A percentile compares a stretch with the other conserved stretches of the same genome.
Evolutionary conservation across 192 early-diverging fungal genomes (phyloP).

Genomic region (Umbelopsis ramanniana): DNA sequence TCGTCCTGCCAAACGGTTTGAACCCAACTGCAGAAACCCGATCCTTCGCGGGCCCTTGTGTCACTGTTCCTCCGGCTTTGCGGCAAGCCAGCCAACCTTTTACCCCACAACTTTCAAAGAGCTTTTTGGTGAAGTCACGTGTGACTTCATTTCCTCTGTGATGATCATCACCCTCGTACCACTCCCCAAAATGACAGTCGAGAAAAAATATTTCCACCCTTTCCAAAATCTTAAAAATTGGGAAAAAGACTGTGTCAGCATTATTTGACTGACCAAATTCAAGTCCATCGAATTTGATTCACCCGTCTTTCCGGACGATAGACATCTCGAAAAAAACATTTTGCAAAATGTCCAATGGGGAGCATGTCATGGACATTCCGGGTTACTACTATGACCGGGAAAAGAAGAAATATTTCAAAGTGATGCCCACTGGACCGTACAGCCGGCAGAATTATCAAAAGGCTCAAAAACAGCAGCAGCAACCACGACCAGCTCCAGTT

Average conservation of each 20-base stretch:
- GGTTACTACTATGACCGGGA: slow-evolving; percentile 43
- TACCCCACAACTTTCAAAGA: slow-evolving; percentile 2
- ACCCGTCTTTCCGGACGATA: no score
- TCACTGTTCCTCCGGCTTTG: slow-evolving; percentile 1
- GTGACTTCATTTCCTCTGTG: neutral
- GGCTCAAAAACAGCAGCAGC: neutral
- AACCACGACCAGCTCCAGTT: neutral
- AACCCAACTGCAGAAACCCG: slow-evolving; percentile 16
- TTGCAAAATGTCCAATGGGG: neutral
- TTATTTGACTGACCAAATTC: neutral
- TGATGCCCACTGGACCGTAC: slow-evolving; percentile 31
- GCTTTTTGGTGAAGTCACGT: neutral
- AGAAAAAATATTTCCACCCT: neutral
- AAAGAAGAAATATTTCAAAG: slow-evolving; percentile 41
- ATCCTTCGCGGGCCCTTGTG: slow-evolving; percentile 23
- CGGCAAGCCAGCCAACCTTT: neutral
- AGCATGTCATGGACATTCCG: slow-evolving; percentile 33
- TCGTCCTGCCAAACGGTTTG: slow-evolving; percentile 11
- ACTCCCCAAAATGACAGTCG: neutral
- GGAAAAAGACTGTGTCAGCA: no score
- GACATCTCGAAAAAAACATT: no score
- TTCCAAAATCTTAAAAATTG: neutral
- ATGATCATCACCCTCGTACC: neutral
- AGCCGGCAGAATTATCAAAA: slow-evolving; percentile 19
- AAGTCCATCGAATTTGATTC: neutral